Evolutionary conservation across 306 rosid species (phyloP).

Genomic region (cucumber (Cucumis sativus)): Cucumber_9930_V3 NC_026660.2:19672001-19672500

Average conservation of each 20-base stretch:
- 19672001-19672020: background rate
- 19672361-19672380: constrained; percentile 41
- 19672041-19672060: background rate
- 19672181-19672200: background rate
- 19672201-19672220: background rate
- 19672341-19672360: constrained; percentile 51
- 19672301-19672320: constrained; percentile 39
- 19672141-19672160: background rate
- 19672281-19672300: constrained; percentile 17
- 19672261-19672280: background rate
- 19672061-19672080: background rate
- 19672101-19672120: background rate
- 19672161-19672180: background rate
- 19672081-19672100: background rate
- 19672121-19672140: background rate
- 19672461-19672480: background rate
- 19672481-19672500: constrained; percentile 3
- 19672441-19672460: background rate
- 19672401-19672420: background rate
- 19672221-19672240: background rate
- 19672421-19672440: background rate
- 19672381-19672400: constrained; percentile 9
- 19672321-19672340: constrained; percentile 62
- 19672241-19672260: background rate
- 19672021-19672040: background rate